Evolutionary conservation across 139 green algal genomes (phyloP).

Genomic region (Chlorella sp.): DNA sequence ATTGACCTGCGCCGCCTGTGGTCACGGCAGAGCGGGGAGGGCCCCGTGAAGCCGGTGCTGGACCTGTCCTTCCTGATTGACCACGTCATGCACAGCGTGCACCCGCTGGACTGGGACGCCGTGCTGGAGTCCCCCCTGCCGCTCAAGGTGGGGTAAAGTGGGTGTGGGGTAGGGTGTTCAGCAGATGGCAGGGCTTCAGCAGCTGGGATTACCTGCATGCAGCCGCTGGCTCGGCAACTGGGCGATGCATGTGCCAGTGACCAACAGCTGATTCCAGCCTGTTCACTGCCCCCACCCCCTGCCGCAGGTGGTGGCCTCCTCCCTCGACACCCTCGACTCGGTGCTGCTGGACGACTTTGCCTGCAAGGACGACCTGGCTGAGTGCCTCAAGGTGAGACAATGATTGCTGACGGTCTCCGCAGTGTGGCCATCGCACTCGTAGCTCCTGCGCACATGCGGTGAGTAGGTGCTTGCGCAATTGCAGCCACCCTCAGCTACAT

Average conservation of each 20-base stretch:
- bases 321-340: constrained; percentile 68
- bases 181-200: not conserved
- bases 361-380: constrained; percentile 70
- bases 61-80: constrained; percentile 88
- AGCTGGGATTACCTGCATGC: no score
- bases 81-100: constrained; percentile 75
- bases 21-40: constrained; percentile 5
- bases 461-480: no score
- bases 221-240: no score
- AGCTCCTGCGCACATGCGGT: no score
- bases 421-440: no score
- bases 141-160: constrained; percentile 74
- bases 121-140: constrained; percentile 69
- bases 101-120: constrained; percentile 78
- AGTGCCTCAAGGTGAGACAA: constrained; percentile 60
- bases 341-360: constrained; percentile 73
- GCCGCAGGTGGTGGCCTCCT: constrained; percentile 77
- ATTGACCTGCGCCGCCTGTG: constrained; percentile 69
- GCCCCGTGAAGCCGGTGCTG: constrained; percentile 51
- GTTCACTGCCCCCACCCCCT: not conserved
- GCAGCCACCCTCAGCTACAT: no score
- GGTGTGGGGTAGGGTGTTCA: not conserved
- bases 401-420: no score
- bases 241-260: no score
- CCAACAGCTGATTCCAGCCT: no score